phyloP scores from a whole-genome alignment of 2,329 filamentous ascomycete genomes.

The Colletotrichum tropicicola region DNA sequence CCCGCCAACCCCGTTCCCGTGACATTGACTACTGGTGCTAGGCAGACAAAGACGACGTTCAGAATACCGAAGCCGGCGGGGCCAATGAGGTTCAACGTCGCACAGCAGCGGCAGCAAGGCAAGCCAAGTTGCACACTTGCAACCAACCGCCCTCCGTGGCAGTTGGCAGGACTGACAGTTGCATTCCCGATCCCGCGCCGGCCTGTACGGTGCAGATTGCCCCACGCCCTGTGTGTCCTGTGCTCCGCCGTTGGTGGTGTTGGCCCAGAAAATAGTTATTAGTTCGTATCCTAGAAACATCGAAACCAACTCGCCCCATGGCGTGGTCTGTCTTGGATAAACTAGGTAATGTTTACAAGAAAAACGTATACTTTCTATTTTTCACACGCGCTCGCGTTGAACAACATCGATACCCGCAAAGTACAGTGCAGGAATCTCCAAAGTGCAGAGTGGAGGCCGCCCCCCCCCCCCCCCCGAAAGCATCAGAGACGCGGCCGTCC shows the following conservation, averaged over 20 bases:
- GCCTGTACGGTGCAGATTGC: too few species aligned
- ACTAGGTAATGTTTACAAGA: neutral
- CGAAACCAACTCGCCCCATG: too few species aligned
- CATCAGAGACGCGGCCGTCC: neutral
- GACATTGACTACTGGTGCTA: neutral
- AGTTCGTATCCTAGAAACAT: too few species aligned
- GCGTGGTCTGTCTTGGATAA: too few species aligned
- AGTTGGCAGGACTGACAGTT: too few species aligned
- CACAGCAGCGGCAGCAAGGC: neutral
- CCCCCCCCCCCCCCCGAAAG: neutral
- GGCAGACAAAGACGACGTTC: neutral
- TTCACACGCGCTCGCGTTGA: too few species aligned
- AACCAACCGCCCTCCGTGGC: too few species aligned
- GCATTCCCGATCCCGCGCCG: too few species aligned
- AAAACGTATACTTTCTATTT: neutral
- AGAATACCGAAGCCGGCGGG: neutral
- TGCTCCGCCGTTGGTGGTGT: too few species aligned
- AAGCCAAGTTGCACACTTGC: too few species aligned
- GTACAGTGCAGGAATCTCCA: conserved; percentile 27
- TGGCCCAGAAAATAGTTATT: too few species aligned
- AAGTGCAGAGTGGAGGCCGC: conserved; percentile 18
- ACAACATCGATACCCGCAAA: neutral
- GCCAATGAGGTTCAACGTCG: neutral
- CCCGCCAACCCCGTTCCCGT: neutral
- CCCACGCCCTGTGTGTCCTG: too few species aligned